Evolutionary conservation across 306 rosid genomes (phyloP), one percentile per base, ranked within the genome.

Genomic region (Quillaja saponaria): DNA sequence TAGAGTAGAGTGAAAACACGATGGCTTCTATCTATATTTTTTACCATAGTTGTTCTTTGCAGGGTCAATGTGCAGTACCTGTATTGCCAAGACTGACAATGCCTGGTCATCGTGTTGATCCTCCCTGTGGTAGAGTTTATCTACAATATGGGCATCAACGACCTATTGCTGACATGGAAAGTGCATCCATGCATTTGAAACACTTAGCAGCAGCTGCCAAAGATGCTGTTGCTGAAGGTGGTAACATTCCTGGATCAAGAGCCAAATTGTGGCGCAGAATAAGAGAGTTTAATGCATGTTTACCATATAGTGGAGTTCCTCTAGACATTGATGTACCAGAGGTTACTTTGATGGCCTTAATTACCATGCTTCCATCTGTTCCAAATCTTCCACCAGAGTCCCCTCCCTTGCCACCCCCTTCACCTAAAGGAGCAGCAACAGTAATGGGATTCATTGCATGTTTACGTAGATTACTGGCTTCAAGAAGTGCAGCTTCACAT

Each of bases 191-290:
- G 90, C 86, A 89, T 82, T 83, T 89, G 80, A 94, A 87, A 81
- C 91, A 94, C 75, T 84, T 94, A 59, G 97, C 97, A 40, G 89
- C 88, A 42, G 75, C 97, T 72, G 97, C 99, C 66, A 94, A 87
- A 72, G 99, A 94, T 72, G 99, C 99, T n/a, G 97, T 89, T 77
- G 86, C 97, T 50, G 99, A 94, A 85, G 90, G 95, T 68, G 99
- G 99, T 78, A 81, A 94, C n/a, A 71, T 94, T 69, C 99, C 97
- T 61, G 99, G 99, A 76, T 89, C 99, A 65, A 87, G 97, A 79
- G 99, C 99, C 78, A 94, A 85, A 83, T 75, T 94, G 55, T 94
- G 99, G 97, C 96, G 99, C 44, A 87, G 99, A 89, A 94, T 94
- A 74, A 85, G 99, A 80, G 99, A 94, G 90, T 94, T 94, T 76